Evolutionary conservation across 2,329 filamentous ascomycete genomes (phyloP), one percentile per base, ranked within the genome.

Genomic region (Aspergillus floridensis): DNA sequence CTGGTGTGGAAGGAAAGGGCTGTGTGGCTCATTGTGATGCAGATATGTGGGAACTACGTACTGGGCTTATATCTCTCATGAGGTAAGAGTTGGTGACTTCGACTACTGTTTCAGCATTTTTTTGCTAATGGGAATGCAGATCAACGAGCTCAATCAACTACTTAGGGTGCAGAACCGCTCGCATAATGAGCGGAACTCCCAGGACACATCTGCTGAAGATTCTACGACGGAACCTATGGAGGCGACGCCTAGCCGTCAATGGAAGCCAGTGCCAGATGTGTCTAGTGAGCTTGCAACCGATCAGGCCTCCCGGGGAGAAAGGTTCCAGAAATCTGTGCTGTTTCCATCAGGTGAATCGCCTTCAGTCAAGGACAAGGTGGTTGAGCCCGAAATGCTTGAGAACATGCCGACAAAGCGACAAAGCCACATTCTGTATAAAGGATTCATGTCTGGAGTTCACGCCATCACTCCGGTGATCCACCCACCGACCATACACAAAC

Each of bases 11-110:
- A 53, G 55, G 26, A 58, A 57, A 5, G 5, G 24, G 16, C 14
- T 22, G 19, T 41, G 5, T 26, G 32, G 31, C 32, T 49, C 26
- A 60, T n/a, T 24, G 22, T 26, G 8, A 54, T 56, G 58, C 59
- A 77, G 77, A 70, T 79, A 79, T 60, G 77, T 79, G 22, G 76
- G 76, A 22, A 79, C 76, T 5, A 79, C 77, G 11, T 79, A 78
- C 59, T 79, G 76, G 76, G 77, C 77, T 26, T 79, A 78, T 65
- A 77, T 79, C 32, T 77, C 76, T 8, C 72, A 76, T 35, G 76
- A 79, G 70, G 76, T 78, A 72, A 56, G 56, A 12, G 26, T 31
- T 6, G 26, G 3, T 3, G 2, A 8, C 26, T 2, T 8, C 26
- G 26, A 22, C 2, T 14, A 32, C 10, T 46, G 24, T 2, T 26